phyloP scores from a whole-genome alignment of 1,284 basidiomycete species.

The Hemileia vastatrix region DNA sequence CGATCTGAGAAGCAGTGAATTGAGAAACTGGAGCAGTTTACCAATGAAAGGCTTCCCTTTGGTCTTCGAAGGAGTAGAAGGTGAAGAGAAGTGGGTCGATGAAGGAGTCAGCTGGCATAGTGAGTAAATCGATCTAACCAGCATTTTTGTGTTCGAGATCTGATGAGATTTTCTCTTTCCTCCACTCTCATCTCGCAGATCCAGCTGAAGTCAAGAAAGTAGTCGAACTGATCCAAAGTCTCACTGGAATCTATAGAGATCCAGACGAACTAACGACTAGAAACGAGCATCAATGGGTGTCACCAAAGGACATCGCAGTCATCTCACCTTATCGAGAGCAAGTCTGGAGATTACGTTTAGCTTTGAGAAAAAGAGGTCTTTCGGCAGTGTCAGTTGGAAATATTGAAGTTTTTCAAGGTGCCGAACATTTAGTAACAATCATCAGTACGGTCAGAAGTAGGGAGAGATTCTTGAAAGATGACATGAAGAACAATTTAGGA shows the following conservation, averaged over 20 bases:
- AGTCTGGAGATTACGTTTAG: slow-evolving; percentile 46
- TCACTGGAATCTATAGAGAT: slow-evolving; percentile 24
- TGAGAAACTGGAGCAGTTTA: slow-evolving; percentile 37
- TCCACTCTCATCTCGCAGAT: slow-evolving; percentile 23
- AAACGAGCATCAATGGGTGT: slow-evolving; percentile 2
- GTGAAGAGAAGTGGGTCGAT: slow-evolving; percentile 44
- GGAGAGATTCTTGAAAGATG: slow-evolving; percentile 38
- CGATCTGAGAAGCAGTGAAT: background rate
- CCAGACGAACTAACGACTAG: background rate
- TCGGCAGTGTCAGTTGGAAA: slow-evolving; percentile 45
- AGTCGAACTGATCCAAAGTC: slow-evolving; percentile 28
- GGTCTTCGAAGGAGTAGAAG: slow-evolving; percentile 38
- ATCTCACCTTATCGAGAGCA: slow-evolving; percentile 47
- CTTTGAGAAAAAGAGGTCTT: slow-evolving; percentile 35
- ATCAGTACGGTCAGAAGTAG: slow-evolving; percentile 43
- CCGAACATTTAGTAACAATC: slow-evolving; percentile 42
- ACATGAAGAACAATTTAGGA: slow-evolving; percentile 40
- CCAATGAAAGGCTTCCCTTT: slow-evolving; percentile 41
- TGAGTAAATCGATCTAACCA: no score
- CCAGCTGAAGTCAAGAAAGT: slow-evolving; percentile 35
- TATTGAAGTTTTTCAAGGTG: slow-evolving; percentile 41
- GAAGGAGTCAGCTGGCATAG: slow-evolving; percentile 33
- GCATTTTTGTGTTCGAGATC: slow-evolving; percentile 24
- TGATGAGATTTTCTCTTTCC: background rate
- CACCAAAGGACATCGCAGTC: slow-evolving; percentile 42